A percentile compares a stretch with the other conserved stretches of the same genome.
phyloP scores from a whole-genome alignment of 176 grass and related monocot genomes.

The Coix lacrymajobi region DNA sequence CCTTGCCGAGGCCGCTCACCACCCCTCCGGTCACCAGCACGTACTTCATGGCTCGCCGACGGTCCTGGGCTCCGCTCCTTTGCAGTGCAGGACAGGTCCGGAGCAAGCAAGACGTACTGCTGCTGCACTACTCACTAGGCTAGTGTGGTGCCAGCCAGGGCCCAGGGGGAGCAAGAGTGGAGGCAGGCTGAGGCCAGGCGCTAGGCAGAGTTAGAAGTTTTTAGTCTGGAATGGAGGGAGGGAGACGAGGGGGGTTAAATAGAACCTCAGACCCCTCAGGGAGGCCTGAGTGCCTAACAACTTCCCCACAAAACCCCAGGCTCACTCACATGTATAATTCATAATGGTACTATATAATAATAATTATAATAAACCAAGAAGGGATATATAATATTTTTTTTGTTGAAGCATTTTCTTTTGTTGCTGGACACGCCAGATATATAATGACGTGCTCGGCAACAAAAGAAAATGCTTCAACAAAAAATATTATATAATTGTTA shows the following conservation, averaged over 20 bases:
- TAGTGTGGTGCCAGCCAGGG: neutral
- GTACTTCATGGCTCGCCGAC: conserved; percentile 72
- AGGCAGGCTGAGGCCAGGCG: neutral
- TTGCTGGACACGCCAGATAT: too few relatives aligned
- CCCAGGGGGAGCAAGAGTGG: neutral
- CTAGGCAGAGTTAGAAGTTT: neutral
- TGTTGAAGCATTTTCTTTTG: too few relatives aligned
- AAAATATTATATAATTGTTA: too few relatives aligned
- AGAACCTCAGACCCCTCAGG: neutral
- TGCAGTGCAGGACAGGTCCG: neutral
- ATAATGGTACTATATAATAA: too few relatives aligned
- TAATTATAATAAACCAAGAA: neutral
- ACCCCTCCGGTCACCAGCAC: conserved; percentile 91
- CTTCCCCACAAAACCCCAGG: neutral
- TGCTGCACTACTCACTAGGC: neutral
- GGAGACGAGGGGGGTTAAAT: conserved; percentile 21
- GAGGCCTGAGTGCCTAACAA: neutral
- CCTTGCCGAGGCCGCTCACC: conserved; percentile 93
- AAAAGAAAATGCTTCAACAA: too few relatives aligned
- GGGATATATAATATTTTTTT: too few relatives aligned
- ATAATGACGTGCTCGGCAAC: too few relatives aligned
- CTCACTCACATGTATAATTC: neutral
- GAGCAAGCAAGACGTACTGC: neutral
- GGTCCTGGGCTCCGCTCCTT: conserved; percentile 15
- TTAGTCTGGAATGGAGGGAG: neutral